Base-by-base conservation (phyloP, 495 filamentous ascomycete genomes). In the Haplographium delicatum region DNA sequence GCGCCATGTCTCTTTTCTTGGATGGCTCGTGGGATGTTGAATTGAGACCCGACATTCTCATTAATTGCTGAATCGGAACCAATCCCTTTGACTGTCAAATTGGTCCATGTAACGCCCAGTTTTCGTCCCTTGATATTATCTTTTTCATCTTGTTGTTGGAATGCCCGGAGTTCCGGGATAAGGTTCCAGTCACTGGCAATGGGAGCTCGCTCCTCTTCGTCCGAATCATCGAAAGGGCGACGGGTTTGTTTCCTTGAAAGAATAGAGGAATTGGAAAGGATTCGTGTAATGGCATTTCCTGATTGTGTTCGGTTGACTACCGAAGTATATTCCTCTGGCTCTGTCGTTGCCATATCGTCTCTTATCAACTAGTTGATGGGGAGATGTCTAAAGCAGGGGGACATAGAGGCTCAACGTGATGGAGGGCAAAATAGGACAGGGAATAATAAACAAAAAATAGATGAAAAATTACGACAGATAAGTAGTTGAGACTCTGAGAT, bases 71-170 rank as follows among this genome's bases (percentile, higher is more conserved):
- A 65, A 22, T 76, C 72, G 1, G 71, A 62, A 10, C 80, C 81
- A 51, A 80, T 66, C 0, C 82, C 82, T 56, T 80, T 81, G 22
- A 88, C 83, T 0, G 78, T 84, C 10, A 85, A 60, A 44, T 77
- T 69, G 50, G 68, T 79, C 77, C 78, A 84, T 11, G 78, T 72
- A 26, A 83, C 72, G 23, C 81, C 80, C 3, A 76, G 64, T 56
- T 78, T 72, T 27, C 78, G 66, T 2, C 71, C 70, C 50, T 72
- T 75, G 50, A 74, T 64, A 0, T 72, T 68, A 1, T 72, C 72
- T 11, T 62, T 66, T 26, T 70, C 50, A n/a, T 72, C 72, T 1
- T 73, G 73, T 11, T 72, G 62, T 8, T 69, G 57, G 39, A 69
- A 60, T n/a, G 61, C 58, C 43, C 68, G 65, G 44, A 79, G 62